Percentiles rank a stretch among this genome's conserved stretches.
Evolutionary conservation across 192 early-diverging fungal genomes (phyloP).

Genomic region (Linnemannia elongata): DNA sequence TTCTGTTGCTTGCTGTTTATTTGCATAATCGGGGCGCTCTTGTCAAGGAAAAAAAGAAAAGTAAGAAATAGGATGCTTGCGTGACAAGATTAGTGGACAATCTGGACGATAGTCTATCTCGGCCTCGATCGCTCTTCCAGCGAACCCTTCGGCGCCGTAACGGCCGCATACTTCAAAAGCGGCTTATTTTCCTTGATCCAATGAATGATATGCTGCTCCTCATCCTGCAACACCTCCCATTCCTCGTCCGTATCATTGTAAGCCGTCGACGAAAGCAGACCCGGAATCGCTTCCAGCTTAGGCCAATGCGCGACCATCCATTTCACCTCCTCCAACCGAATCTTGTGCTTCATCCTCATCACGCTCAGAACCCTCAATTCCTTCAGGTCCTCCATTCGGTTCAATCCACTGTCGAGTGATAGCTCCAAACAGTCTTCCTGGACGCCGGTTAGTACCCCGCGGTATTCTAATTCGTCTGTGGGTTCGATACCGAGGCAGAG

Average conservation of each 20-base stretch:
- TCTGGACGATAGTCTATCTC: too few species aligned
- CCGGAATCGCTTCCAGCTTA: not conserved
- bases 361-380: slow-evolving; percentile 2
- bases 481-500: not conserved
- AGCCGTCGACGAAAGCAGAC: not conserved
- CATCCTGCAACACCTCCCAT: not conserved
- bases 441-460: not conserved
- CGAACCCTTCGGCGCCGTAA: not conserved
- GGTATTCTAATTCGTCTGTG: not conserved
- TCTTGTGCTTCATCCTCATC: slow-evolving; percentile 5
- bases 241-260: not conserved
- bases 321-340: slow-evolving; percentile 10
- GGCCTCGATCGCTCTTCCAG: not conserved
- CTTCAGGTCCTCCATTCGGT: not conserved
- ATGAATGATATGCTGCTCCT: slow-evolving; percentile 4
- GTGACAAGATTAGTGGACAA: too few species aligned
- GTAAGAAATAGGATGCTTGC: not conserved
- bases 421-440: slow-evolving; percentile 5
- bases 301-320: slow-evolving; percentile 18
- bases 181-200: not conserved
- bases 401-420: slow-evolving; percentile 4
- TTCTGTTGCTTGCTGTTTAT: too few species aligned
- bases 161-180: not conserved
- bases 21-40: too few species aligned
- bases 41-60: not conserved